phyloP scores from a whole-genome alignment of 768 basidiomycete genomes.

The Lentinula sp. region DNA sequence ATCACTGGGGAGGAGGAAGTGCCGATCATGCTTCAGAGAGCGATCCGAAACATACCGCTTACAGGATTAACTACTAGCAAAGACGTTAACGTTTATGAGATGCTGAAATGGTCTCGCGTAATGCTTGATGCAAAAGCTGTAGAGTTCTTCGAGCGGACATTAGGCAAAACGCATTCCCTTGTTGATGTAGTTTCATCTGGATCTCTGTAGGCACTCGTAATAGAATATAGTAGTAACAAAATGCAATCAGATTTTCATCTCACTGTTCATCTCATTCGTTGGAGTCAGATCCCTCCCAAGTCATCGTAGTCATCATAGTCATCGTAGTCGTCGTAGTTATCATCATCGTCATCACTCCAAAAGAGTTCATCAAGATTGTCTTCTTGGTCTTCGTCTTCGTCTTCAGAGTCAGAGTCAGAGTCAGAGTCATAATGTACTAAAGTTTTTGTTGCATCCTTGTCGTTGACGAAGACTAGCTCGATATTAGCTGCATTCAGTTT shows the following conservation, averaged over 20 bases:
- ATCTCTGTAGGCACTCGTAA: neutral
- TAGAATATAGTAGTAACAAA: neutral
- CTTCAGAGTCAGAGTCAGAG: constrained; percentile 6
- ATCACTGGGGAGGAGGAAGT: constrained; percentile 58
- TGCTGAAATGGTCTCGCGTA: constrained; percentile 77
- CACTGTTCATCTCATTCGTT: constrained; percentile 6
- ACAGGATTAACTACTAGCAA: constrained; percentile 58
- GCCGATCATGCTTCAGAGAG: constrained; percentile 50
- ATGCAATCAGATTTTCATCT: neutral
- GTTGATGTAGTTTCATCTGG: neutral
- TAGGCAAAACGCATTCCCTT: constrained; percentile 34
- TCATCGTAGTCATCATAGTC: constrained; percentile 12
- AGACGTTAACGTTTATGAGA: constrained; percentile 74
- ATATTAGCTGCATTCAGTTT: neutral
- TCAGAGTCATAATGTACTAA: neutral
- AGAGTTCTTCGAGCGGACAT: constrained; percentile 64
- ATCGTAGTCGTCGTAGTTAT: constrained; percentile 4
- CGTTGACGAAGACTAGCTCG: neutral
- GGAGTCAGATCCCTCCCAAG: constrained; percentile 12
- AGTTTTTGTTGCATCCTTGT: neutral
- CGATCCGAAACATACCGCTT: constrained; percentile 66
- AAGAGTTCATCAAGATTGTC: neutral
- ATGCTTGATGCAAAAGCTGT: constrained; percentile 80
- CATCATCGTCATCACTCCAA: neutral
- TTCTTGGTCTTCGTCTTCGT: constrained; percentile 7